These are phyloP conservation scores for Plasmodium chabaudi DNA, from an alignment of 169 alveolate species.

Conservation along the genomic window DNA sequence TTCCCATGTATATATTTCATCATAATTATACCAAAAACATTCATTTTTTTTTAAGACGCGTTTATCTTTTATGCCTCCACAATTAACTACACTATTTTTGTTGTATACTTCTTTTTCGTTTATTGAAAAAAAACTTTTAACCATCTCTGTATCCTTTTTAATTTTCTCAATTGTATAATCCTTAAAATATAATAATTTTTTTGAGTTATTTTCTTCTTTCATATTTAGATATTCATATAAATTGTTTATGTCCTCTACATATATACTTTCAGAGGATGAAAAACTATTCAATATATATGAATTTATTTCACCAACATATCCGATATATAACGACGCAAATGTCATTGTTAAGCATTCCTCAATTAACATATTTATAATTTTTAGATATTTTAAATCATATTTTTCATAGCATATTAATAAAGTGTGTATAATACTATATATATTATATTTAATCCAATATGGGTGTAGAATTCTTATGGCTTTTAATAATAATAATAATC, in stretches of 20 bases:
- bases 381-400: slow-evolving; percentile 26
- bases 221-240: neutral
- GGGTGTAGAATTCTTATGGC: slow-evolving; percentile 63
- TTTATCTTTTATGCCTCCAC: slow-evolving; percentile 10
- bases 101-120: slow-evolving; percentile 1
- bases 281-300: slow-evolving; percentile 43
- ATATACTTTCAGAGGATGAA: neutral
- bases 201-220: neutral
- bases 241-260: slow-evolving; percentile 22
- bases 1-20: slow-evolving; percentile 72
- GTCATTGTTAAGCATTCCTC: slow-evolving; percentile 53
- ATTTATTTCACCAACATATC: slow-evolving; percentile 64
- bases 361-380: slow-evolving; percentile 21
- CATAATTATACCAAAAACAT: slow-evolving; percentile 50
- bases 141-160: slow-evolving; percentile 1
- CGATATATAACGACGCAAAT: slow-evolving; percentile 58
- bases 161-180: slow-evolving; percentile 7
- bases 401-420: slow-evolving; percentile 41
- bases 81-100: too few species aligned
- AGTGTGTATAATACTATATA: slow-evolving; percentile 23
- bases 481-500: slow-evolving; percentile 59
- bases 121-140: neutral
- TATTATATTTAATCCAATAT: slow-evolving; percentile 49
- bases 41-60: neutral
- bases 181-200: neutral